A percentile compares a stretch with the other conserved stretches of the same genome.
Conservation (phyloP, 192 early-diverging fungal genomes). For the Gonapodya sp. region DNA sequence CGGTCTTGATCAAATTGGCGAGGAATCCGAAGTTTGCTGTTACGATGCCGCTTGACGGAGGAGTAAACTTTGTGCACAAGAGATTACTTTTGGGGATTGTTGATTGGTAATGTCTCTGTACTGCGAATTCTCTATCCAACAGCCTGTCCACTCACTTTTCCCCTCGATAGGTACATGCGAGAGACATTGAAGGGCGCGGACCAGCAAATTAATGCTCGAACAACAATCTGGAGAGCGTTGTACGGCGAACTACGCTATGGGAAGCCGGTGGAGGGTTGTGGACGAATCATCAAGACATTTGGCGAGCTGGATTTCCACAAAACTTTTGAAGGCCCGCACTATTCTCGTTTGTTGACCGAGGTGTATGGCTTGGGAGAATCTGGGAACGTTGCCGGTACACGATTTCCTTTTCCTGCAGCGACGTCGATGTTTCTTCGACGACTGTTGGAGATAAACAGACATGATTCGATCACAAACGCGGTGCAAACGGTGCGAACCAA, state of each 20-base stretch:
- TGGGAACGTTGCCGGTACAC: neutral
- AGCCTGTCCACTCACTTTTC: neutral
- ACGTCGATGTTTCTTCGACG: neutral
- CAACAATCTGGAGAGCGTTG: neutral
- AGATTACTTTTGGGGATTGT: neutral
- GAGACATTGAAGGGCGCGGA: neutral
- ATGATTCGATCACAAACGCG: neutral
- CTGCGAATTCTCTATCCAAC: neutral
- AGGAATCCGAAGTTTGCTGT: neutral
- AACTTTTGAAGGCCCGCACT: neutral
- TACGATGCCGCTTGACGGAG: neutral
- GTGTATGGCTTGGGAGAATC: neutral
- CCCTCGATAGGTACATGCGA: neutral
- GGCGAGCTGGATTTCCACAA: neutral
- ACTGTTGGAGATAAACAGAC: neutral
- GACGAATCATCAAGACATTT: neutral
- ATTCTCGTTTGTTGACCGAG: neutral
- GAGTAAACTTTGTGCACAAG: neutral
- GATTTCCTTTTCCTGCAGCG: neutral
- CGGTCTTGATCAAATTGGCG: neutral
- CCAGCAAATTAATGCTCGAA: neutral
- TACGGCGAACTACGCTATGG: neutral
- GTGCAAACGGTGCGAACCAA: neutral
- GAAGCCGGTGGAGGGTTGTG: neutral
- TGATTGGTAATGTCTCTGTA: neutral